Conservation (phyloP, 306 rosid species). For the Styphnolobium japonicum region DNA sequence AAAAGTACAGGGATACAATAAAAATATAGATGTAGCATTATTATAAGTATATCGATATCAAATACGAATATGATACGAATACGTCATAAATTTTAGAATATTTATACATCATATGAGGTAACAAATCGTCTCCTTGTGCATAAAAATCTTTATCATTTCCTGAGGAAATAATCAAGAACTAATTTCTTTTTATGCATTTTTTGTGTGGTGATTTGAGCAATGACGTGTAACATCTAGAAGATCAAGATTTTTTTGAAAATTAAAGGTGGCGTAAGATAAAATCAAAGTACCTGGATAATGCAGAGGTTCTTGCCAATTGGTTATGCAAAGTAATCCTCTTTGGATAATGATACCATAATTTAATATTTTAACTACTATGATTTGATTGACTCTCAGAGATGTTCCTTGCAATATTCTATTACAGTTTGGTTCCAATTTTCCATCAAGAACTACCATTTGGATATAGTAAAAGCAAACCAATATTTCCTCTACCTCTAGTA, state of each 20-base stretch:
- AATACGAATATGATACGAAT: no score
- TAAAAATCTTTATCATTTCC: neutral
- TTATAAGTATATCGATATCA: no score
- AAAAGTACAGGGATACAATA: no score
- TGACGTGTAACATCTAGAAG: constrained; percentile 35
- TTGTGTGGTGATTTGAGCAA: constrained; percentile 13
- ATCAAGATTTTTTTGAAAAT: neutral
- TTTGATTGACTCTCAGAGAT: constrained; percentile 10
- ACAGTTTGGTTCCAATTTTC: constrained; percentile 16
- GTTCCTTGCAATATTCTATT: constrained; percentile 22
- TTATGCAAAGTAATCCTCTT: constrained; percentile 22
- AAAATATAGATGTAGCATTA: no score
- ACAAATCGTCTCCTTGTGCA: neutral
- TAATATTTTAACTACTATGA: constrained; percentile 35
- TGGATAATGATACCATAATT: neutral
- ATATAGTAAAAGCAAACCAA: neutral
- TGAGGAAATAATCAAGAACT: neutral
- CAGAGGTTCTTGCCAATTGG: neutral
- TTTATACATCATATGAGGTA: no score
- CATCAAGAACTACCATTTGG: constrained; percentile 1
- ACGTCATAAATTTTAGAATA: no score
- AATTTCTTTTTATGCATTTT: neutral
- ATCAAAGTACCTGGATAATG: constrained; percentile 20
- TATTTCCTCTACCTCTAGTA: neutral
- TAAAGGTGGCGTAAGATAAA: constrained; percentile 23